These are phyloP conservation scores for Endothia cerciana DNA, from an alignment of 2,329 filamentous ascomycete genomes.

Conservation along the genomic window DNA sequence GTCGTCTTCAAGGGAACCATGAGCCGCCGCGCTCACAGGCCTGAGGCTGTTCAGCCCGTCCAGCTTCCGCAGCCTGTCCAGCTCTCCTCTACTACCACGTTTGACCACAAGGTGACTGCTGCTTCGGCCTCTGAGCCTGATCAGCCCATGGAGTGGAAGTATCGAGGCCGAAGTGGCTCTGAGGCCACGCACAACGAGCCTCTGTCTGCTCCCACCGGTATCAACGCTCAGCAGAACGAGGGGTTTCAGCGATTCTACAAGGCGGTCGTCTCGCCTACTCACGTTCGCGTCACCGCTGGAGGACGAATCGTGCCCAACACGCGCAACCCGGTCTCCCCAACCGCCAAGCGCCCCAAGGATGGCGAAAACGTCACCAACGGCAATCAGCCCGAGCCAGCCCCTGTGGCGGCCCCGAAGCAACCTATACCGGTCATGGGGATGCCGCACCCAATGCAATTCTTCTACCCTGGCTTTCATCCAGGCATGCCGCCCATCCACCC, in stretches of 20 bases:
- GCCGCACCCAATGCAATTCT: constrained; percentile 33
- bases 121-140: constrained; percentile 10
- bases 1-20: constrained; percentile 43
- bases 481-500: constrained; percentile 39
- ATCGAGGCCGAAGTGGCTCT: constrained; percentile 49
- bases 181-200: constrained; percentile 51
- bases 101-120: background rate
- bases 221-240: constrained; percentile 61
- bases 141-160: constrained; percentile 43
- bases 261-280: constrained; percentile 68
- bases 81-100: background rate
- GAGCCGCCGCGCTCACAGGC: constrained; percentile 30
- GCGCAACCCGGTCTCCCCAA: constrained; percentile 54
- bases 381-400: constrained; percentile 23
- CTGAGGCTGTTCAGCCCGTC: constrained; percentile 24
- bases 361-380: constrained; percentile 32
- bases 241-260: constrained; percentile 72
- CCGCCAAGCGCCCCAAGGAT: constrained; percentile 54
- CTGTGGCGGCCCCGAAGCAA: constrained; percentile 20
- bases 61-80: background rate
- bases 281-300: constrained; percentile 69
- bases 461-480: constrained; percentile 34
- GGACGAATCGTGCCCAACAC: constrained; percentile 70
- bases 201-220: constrained; percentile 56
- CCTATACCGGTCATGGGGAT: constrained; percentile 35